phyloP scores from a whole-genome alignment of 2,329 filamentous ascomycete genomes.

The Rutstroemia sp. region DNA sequence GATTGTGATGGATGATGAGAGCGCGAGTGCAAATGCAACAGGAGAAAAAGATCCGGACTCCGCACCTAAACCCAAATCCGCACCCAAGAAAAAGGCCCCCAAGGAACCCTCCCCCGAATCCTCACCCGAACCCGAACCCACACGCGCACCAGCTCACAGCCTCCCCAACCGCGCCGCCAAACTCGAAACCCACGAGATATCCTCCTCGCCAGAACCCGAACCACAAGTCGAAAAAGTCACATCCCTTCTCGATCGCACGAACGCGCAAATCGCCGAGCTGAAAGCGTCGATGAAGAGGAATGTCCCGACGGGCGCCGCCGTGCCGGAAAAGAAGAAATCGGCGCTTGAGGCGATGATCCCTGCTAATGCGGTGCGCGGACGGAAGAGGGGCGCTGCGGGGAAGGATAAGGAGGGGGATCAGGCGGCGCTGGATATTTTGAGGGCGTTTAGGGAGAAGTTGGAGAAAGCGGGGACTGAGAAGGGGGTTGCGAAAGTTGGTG shows the following conservation, averaged over 20 bases:
- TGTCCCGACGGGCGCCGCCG: conserved; percentile 38
- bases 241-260: conserved; percentile 57
- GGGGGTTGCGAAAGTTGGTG: conserved; percentile 21
- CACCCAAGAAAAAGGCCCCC: conserved; percentile 26
- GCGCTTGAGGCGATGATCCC: conserved; percentile 70
- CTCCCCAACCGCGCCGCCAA: conserved; percentile 25
- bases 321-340: conserved; percentile 55
- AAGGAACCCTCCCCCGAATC: conserved; percentile 30
- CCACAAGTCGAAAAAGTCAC: conserved; percentile 31
- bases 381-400: conserved; percentile 59
- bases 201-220: conserved; percentile 33
- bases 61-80: conserved; percentile 23
- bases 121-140: conserved; percentile 33
- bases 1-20: conserved; percentile 56
- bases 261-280: conserved; percentile 72
- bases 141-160: conserved; percentile 20
- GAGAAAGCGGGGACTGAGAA: conserved; percentile 44
- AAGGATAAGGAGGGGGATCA: conserved; percentile 47
- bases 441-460: conserved; percentile 73
- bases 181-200: conserved; percentile 26
- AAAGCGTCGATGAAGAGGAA: conserved; percentile 76
- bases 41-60: conserved; percentile 25
- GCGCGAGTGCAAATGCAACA: conserved; percentile 16
- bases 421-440: conserved; percentile 62
- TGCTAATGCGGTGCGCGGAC: conserved; percentile 58